Percentiles rank a stretch among this genome's conserved stretches.
phyloP scores from a whole-genome alignment of 2,329 filamentous ascomycete species.

The Alternaria dauci region DNA sequence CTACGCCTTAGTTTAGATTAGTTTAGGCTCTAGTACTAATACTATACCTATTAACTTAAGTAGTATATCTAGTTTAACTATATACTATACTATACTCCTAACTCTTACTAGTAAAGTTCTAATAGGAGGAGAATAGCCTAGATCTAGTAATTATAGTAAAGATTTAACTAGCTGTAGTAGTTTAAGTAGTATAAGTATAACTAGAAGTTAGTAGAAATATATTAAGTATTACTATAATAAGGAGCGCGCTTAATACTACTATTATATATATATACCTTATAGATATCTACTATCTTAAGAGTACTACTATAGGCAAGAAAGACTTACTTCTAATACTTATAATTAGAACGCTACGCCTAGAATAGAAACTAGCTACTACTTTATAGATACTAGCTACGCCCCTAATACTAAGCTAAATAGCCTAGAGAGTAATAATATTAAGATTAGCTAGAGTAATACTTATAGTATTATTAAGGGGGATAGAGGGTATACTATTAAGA shows the following conservation, averaged over 20 bases:
- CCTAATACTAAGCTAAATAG: slow-evolving; percentile 38
- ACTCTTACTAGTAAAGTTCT: not conserved
- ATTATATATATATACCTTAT: slow-evolving; percentile 1
- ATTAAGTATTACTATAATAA: slow-evolving; percentile 6
- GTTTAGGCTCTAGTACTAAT: slow-evolving; percentile 9
- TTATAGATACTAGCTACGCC: slow-evolving; percentile 49
- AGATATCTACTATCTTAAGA: not conserved
- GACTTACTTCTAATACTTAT: slow-evolving; percentile 28
- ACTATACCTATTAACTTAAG: slow-evolving; percentile 4
- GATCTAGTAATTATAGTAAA: not conserved
- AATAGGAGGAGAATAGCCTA: not conserved
- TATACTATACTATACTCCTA: not conserved
- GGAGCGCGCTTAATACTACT: slow-evolving; percentile 5
- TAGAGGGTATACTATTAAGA: slow-evolving; percentile 11
- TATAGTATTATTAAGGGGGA: slow-evolving; percentile 49
- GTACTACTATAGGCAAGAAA: not conserved
- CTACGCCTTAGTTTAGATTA: slow-evolving; percentile 55
- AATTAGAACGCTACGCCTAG: slow-evolving; percentile 50
- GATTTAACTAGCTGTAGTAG: not conserved
- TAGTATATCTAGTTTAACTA: not conserved
- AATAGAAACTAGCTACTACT: slow-evolving; percentile 55
- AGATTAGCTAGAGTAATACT: slow-evolving; percentile 52
- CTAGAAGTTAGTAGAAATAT: slow-evolving; percentile 5
- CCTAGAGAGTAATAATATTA: slow-evolving; percentile 34
- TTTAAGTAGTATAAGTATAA: not conserved